Conservation (phyloP, 2,329 filamentous ascomycete species). For the Corniculantispora saksenae region DNA sequence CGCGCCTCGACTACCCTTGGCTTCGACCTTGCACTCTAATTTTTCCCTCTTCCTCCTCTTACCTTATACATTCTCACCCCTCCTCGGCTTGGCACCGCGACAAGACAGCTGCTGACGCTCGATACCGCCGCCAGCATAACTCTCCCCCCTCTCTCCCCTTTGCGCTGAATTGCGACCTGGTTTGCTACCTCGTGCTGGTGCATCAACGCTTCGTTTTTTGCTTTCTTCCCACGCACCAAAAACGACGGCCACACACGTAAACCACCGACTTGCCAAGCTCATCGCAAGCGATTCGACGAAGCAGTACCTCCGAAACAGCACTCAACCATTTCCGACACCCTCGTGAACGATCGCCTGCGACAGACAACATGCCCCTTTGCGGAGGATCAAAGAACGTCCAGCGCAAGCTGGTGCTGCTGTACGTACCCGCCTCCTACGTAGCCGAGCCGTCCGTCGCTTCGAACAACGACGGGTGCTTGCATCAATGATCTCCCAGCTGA, state of each 20-base stretch:
- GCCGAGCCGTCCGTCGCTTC: not conserved
- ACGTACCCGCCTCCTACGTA: slow-evolving; percentile 24
- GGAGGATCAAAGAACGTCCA: slow-evolving; percentile 82
- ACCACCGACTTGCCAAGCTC: too few species aligned
- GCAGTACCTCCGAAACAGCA: not conserved
- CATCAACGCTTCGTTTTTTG: not conserved
- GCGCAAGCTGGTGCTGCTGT: slow-evolving; percentile 95
- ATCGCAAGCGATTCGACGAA: not conserved
- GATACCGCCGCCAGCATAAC: not conserved
- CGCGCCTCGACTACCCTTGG: slow-evolving; percentile 14
- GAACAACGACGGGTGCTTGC: not conserved
- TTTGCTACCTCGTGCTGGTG: not conserved
- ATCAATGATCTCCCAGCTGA: not conserved
- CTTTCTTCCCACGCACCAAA: not conserved
- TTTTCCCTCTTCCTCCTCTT: not conserved
- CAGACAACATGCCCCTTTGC: slow-evolving; percentile 45
- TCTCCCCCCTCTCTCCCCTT: not conserved
- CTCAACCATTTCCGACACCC: not conserved
- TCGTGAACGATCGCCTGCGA: not conserved
- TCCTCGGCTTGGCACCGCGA: not conserved
- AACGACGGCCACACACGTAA: not conserved
- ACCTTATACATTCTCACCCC: not conserved
- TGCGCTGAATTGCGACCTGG: not conserved
- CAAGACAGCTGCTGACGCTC: not conserved
- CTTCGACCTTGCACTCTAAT: slow-evolving; percentile 13